Evolutionary conservation across 139 green algal genomes (phyloP), one percentile per base, ranked within the genome.

Genomic region (Bryopsis sp.): DNA sequence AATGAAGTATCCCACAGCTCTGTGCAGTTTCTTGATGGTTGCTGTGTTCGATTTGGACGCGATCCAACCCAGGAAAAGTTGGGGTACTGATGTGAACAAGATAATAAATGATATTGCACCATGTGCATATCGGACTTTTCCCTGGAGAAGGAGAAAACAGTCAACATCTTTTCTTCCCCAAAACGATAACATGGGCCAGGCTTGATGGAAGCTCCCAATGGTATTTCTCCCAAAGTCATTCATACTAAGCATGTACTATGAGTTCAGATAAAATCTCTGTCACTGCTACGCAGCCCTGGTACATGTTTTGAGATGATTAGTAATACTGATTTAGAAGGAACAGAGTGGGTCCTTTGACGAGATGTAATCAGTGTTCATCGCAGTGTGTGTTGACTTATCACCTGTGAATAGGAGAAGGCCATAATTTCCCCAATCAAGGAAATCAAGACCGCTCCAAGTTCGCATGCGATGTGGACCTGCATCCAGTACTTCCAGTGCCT

Each of bases 1-100:
- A 6, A 69, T 38, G 37, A 69, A 69, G 37, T 69, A 69, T n/a
- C 62, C 62, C 8, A 69, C 5, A 31, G 31, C 62, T 54, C 62
- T 19, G 26, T 69, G 62, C 5, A 69, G 15, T 22, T 57, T 54
- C 4, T 34, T 69, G 31, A 34, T 31, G 39, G 48, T 24, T 37
- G 8, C 5, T 8, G 15, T 31, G 22, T 69, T 37, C 3, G 37
- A 31, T 35, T 54, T 69, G 6, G 28, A 24, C 35, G 39, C 26
- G 38, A 47, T 38, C 7, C 26, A 69, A 4, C 62, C 62, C 35
- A 69, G 5, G 7, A 54, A 69, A 58, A 69, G 3, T 57, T 69
- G 62, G 26, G 62, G 62, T 22, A 69, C 26, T 26, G 43, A 37
- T 28, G 62, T 35, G 26, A 69, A 69, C 11, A 69, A 35, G 3